These are phyloP conservation scores for Penstemon newberryi DNA, from an alignment of 257 asterid species.

Conservation along the genomic window DNA sequence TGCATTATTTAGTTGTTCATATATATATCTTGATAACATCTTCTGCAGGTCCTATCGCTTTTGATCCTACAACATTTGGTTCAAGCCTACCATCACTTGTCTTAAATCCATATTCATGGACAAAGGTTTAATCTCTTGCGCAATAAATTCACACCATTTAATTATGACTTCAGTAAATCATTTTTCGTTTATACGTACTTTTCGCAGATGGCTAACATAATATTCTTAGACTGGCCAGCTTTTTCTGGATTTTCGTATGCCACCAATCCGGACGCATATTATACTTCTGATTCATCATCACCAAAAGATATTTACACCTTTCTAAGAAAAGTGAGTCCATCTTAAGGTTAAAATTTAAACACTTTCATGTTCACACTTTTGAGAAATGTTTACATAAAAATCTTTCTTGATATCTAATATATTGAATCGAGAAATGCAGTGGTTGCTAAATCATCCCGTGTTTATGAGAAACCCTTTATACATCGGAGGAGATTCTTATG, in stretches of 20 bases:
- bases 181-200: neutral
- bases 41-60: constrained; percentile 16
- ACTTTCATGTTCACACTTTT: neutral
- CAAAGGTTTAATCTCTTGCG: constrained; percentile 16
- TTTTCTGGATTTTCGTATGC: constrained; percentile 29
- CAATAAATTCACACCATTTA: neutral
- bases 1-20: neutral
- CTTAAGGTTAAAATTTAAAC: no score
- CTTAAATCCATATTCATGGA: constrained; percentile 22
- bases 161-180: neutral
- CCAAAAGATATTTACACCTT: neutral
- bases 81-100: constrained; percentile 13
- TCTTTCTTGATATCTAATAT: no score
- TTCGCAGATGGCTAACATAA: constrained; percentile 7
- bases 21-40: no score
- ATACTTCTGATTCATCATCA: neutral
- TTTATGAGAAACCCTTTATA: constrained; percentile 34
- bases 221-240: constrained; percentile 23
- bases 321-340: no score
- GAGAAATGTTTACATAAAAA: constrained; percentile 6
- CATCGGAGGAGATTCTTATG: constrained; percentile 34
- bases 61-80: constrained; percentile 21
- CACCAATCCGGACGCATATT: neutral
- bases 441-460: constrained; percentile 36
- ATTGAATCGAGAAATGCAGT: constrained; percentile 28